Base-by-base conservation (phyloP, 2,329 filamentous ascomycete species). In the Aspergillus sojae region DNA sequence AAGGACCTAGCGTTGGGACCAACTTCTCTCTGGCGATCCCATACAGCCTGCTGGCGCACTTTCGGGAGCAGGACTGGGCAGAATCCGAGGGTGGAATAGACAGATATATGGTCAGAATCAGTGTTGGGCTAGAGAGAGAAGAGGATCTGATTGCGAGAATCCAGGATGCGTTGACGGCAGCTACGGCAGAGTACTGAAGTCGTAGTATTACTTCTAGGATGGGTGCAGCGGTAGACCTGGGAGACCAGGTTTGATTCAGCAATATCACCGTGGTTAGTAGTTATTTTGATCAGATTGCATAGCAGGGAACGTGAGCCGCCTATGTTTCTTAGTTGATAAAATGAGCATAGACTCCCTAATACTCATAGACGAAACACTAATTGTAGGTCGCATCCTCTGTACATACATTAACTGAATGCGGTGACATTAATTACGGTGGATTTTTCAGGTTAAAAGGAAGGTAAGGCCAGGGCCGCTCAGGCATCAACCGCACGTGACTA, bases 1-100 rank as follows among this genome's bases (percentile, higher is more conserved):
- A 76, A 58, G 74, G 76, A 0, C 69, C 72, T 0, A 74, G 67
- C 48, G 64, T 74, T 28, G 75, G 74, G 11, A 72, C 73, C 1
- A 73, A 73, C 55, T 74, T 72, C 57, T 72, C 72, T 1, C 61
- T 76, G 1, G 65, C 66, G 4, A 66, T 67, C 55, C 64, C 74
- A 0, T 75, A 71, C 60, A 65, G 65, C 4, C 61, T 70, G 41
- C 50, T 75, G 19, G 68, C 69, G 1, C 69, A 71, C 56, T 67
- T 62, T n/a, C 60, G 62, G 14, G 68, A 72, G n/a, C 62, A 70
- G n/a, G 70, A 77, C 36, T 75, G 70, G 70, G 72, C 73, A 9
- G 61, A 55, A 21, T 39, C 63, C 26, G 68, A 73, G 58, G 71
- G 75, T 59, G 69, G 69, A n/a, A 64, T 77, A 45, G 50, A 62